Evolutionary conservation across 164 flowering plant species (phyloP).

Genomic region (Kalanchoe fedtschenkoi): DNA sequence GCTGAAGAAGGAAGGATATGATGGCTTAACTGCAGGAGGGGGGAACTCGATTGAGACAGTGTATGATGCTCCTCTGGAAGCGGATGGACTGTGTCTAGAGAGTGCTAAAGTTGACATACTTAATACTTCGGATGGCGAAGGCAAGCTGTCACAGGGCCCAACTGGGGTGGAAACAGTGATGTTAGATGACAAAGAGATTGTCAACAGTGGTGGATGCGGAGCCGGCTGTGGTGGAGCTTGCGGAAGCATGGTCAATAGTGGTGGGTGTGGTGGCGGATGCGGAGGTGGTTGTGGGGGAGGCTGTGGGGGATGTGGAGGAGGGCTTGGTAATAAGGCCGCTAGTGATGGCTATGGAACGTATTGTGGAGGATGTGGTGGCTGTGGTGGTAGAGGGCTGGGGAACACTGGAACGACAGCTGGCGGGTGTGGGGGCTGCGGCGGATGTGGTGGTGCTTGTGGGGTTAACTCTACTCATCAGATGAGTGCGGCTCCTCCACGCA

Average conservation of each 20-base stretch:
- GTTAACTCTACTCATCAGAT: not conserved
- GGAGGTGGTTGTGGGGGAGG: constrained; percentile 18
- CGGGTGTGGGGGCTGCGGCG: constrained; percentile 21
- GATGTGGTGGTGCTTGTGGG: constrained; percentile 10
- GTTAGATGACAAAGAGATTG: not conserved
- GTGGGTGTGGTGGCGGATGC: constrained; percentile 14
- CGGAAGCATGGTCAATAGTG: constrained; percentile 12
- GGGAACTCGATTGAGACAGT: constrained; percentile 14
- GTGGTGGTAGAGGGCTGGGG: constrained; percentile 2
- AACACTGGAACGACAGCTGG: constrained; percentile 15
- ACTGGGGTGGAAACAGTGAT: not conserved
- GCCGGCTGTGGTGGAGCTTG: constrained; percentile 22
- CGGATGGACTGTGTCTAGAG: constrained; percentile 8
- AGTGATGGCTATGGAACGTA: constrained; percentile 17
- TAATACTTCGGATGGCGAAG: not conserved
- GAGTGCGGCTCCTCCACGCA: not conserved
- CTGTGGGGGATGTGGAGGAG: constrained; percentile 18
- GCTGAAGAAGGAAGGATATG: constrained; percentile 40
- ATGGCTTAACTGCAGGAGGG: constrained; percentile 13
- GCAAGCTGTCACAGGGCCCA: not conserved
- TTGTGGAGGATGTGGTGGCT: constrained; percentile 16
- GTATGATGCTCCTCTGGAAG: constrained; percentile 8
- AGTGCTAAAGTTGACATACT: not conserved
- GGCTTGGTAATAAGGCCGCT: constrained; percentile 9
- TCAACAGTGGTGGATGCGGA: constrained; percentile 4